Percentiles rank a stretch among this genome's conserved stretches.
phyloP scores from a whole-genome alignment of 2,329 filamentous ascomycete genomes.

The Trichoderma sp. region DNA sequence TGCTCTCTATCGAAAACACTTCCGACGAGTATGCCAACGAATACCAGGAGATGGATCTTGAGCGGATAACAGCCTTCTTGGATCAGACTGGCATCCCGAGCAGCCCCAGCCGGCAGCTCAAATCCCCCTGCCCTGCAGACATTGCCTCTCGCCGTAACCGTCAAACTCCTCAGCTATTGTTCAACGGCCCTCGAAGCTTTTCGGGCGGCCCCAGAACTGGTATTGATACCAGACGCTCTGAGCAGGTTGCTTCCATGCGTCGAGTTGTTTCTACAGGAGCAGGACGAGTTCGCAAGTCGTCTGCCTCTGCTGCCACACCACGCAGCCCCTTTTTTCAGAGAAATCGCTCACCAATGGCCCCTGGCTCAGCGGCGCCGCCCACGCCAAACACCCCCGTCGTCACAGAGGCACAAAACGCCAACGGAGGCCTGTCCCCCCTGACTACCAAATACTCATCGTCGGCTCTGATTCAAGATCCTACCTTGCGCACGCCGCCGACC shows the following conservation, averaged over 20 bases:
- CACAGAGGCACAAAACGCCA: constrained; percentile 35
- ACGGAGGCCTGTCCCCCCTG: constrained; percentile 37
- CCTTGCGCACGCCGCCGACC: constrained; percentile 52
- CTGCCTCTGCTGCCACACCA: constrained; percentile 26
- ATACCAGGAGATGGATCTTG: constrained; percentile 15
- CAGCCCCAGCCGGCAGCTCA: constrained; percentile 33
- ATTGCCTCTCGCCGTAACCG: constrained; percentile 53
- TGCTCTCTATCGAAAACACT: constrained; percentile 17
- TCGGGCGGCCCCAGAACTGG: constrained; percentile 47
- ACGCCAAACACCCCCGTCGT: constrained; percentile 49
- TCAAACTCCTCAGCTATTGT: constrained; percentile 44
- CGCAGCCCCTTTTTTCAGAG: constrained; percentile 42
- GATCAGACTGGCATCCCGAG: constrained; percentile 22
- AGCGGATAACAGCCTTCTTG: constrained; percentile 21
- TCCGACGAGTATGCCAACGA: constrained; percentile 18
- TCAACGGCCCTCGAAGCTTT: constrained; percentile 44
- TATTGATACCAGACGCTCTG: constrained; percentile 46
- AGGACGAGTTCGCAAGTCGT: constrained; percentile 34
- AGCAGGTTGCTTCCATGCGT: constrained; percentile 49
- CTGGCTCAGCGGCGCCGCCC: constrained; percentile 44
- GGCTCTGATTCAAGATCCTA: constrained; percentile 38
- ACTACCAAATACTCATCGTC: constrained; percentile 31
- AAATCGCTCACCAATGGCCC: constrained; percentile 42
- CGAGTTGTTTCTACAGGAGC: constrained; percentile 52
- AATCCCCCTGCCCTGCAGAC: constrained; percentile 50